These are phyloP conservation scores for Mallotus japonicus DNA, from an alignment of 441 rosid genomes.

Conservation along the genomic window DNA sequence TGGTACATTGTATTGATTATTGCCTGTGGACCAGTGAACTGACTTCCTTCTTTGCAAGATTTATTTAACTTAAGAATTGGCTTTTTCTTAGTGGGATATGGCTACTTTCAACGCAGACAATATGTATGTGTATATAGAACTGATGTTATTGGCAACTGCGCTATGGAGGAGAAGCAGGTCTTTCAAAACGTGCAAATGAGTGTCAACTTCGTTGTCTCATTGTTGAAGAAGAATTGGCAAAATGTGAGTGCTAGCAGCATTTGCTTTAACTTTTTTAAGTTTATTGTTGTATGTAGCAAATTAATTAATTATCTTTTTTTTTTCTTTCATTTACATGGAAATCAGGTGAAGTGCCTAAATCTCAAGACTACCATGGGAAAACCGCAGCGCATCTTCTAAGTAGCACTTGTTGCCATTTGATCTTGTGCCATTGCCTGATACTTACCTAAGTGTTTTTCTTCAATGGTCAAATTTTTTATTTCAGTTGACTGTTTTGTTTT, in stretches of 20 bases:
- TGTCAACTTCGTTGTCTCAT: no score
- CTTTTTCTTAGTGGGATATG: neutral
- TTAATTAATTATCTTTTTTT: no score
- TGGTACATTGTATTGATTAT: neutral
- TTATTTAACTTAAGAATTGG: neutral
- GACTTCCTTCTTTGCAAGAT: neutral
- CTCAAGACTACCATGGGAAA: constrained; percentile 90
- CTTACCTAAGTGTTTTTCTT: neutral
- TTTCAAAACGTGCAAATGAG: no score
- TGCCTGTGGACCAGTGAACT: neutral
- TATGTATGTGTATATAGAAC: neutral
- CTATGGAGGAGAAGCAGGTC: no score
- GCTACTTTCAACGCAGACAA: neutral
- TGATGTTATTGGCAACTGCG: no score
- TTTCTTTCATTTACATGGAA: neutral
- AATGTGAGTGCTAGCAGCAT: no score
- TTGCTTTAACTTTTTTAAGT: neutral
- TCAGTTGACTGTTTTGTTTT: neutral
- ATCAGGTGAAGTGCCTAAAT: constrained; percentile 86
- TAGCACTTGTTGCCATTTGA: neutral
- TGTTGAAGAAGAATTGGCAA: no score
- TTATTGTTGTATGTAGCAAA: no score
- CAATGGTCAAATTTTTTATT: neutral
- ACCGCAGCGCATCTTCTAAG: constrained; percentile 69
- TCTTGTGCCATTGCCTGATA: neutral